Base-by-base conservation (phyloP, 495 filamentous ascomycete species). In the Thermochaetoides thermophila region DNA sequence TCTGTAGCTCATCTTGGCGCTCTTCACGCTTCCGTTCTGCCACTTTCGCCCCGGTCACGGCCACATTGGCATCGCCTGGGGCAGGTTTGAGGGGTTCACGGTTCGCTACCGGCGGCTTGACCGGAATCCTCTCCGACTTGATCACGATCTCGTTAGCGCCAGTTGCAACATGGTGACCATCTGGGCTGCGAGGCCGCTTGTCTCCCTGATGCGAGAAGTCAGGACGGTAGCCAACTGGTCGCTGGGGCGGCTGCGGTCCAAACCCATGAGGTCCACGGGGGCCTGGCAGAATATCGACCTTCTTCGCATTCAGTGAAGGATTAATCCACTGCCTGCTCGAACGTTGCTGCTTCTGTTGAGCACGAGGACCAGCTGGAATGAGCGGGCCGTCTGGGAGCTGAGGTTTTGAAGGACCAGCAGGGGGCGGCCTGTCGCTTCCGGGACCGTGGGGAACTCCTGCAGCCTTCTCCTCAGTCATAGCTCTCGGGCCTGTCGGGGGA, bases 251-350 rank as follows among this genome's bases (percentile, higher is more conserved):
- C 36, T 40, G 57, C 26, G 57, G 52, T 27, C 34, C 61, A 39
- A 59, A 59, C 24, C 57, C 65, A 32, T 58, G 55, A 1, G 60
- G 57, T 29, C 63, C n/a, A 48, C 5, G 46, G 49, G 7, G 52
- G 26, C 31, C 64, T 64, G 7, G 64, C 61, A 4, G 59, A 63
- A 12, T 66, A 61, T 3, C 59, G 60, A 2, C 44, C 19, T 65
- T 62, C 44, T 61, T 57, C 0, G 36, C 43, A 10, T 52, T 50
- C 3, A 64, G 47, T 9, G 60, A 56, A 4, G 73, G 65, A 30
- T 73, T 74, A 34, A 71, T 64, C 74, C 74, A 78, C 45, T 69
- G 70, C 34, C 74, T 76, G 38, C 65, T 74, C 2, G 59, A 60
- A 7, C 56, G 57, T 12, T 57, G 51, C 20, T 50, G 42, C 34